phyloP scores from a whole-genome alignment of 371 early-diverging fungal genomes.

The Rhizomucor pusillus region DNA sequence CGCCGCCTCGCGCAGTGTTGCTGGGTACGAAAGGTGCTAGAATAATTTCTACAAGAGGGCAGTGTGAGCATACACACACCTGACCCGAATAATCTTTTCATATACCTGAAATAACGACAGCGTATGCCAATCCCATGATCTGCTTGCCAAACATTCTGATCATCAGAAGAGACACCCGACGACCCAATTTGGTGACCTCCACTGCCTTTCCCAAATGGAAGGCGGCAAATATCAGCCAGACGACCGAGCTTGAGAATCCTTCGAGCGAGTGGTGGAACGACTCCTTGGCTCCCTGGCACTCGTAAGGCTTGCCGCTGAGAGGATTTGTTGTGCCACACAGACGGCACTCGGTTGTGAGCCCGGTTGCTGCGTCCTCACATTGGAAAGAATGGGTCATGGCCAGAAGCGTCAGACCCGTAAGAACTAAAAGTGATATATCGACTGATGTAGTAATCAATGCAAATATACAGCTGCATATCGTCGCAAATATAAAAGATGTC shows the following conservation, averaged over 20 bases:
- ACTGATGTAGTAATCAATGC: constrained; percentile 59
- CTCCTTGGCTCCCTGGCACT: constrained; percentile 54
- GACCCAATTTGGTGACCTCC: constrained; percentile 56
- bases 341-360: constrained; percentile 49
- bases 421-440: constrained; percentile 54
- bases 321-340: constrained; percentile 44
- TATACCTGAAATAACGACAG: constrained; percentile 52
- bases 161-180: constrained; percentile 54
- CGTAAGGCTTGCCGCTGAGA: constrained; percentile 26
- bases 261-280: constrained; percentile 54
- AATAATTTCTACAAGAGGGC: constrained; percentile 40
- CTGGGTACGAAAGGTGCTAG: constrained; percentile 73
- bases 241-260: constrained; percentile 61
- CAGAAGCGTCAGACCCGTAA: constrained; percentile 49
- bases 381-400: constrained; percentile 59
- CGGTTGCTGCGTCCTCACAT: constrained; percentile 49
- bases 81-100: background rate
- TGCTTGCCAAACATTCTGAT: constrained; percentile 54
- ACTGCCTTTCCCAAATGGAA: constrained; percentile 72
- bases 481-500: too few species aligned
- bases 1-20: constrained; percentile 76
- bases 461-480: constrained; percentile 56
- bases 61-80: constrained; percentile 5
- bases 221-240: constrained; percentile 71
- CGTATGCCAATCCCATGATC: constrained; percentile 59